Evolutionary conservation across 2,329 filamentous ascomycete species (phyloP), one percentile per base, ranked within the genome.

Genomic region (Colletotrichum sojae): DNA sequence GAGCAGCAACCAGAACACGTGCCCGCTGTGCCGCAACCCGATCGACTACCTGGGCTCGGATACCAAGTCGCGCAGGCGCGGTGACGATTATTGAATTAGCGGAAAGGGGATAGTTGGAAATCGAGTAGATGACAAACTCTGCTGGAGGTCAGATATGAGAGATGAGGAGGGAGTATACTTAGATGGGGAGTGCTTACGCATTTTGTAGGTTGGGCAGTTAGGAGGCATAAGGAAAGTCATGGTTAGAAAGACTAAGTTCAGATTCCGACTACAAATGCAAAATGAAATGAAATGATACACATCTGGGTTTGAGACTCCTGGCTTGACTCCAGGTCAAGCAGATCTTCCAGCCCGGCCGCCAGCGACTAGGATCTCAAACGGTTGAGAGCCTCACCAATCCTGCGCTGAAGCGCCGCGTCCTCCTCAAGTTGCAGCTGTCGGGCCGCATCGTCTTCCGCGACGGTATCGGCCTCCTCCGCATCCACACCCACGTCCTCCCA

Each of bases 11-110:
- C 91, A 94, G 76, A 96, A 93, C 76, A 95, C 92, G 56, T 99
- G 96, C 80, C 96, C 96, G 55, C 84, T 99, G 72, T 99, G 96
- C 81, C 88, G 96, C 75, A 97, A 97, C 78, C 91, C 92, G 22
- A 98, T 98, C 78, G 88, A 89, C 62, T 90, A 90, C 56, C 66
- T 83, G 18, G 82, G 82, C 0, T 76, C 81, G 6, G 82, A 84
- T 65, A 82, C 80, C 52, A 72, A 73, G 67, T 55, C 61, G 40
- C 60, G 72, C 9, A 52, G 57, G 31, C 48, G 31, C 31, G 31
- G 31, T 36, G 31, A 36, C 31, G 31, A 36, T 36, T 36, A 36
- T 10, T 36, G 31, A 36, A 36, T 4, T 36, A 10, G 31, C 4
- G 10, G 10, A 31, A 6, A 9, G 27, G 6, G 6, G 31, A 36